Conservation (phyloP, 768 basidiomycete species). For the Flagelloscypha sp. region DNA sequence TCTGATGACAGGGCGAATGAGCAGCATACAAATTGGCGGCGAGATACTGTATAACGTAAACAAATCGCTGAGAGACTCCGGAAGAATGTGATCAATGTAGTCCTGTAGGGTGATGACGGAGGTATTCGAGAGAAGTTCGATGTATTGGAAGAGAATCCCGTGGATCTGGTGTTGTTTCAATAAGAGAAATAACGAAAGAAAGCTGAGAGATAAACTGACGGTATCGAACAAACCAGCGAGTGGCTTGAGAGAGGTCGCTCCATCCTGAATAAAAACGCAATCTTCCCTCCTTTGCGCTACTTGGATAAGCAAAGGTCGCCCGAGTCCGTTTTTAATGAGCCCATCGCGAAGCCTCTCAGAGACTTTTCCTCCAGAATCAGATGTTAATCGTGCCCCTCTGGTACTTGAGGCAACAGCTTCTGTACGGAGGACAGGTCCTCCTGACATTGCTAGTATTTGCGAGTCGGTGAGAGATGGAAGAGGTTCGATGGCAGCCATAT, state of each 20-base stretch:
- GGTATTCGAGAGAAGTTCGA: conserved; percentile 77
- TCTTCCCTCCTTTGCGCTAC: conserved; percentile 87
- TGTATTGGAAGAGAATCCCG: conserved; percentile 84
- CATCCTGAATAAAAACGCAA: conserved; percentile 66
- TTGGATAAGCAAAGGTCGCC: conserved; percentile 85
- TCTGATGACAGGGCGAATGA: conserved; percentile 77
- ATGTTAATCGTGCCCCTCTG: conserved; percentile 68
- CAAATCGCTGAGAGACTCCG: conserved; percentile 66
- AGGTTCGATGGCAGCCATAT: conserved; percentile 92
- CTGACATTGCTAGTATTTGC: conserved; percentile 86
- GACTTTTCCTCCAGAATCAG: conserved; percentile 57
- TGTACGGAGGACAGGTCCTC: conserved; percentile 77
- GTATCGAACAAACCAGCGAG: conserved; percentile 83
- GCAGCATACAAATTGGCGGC: conserved; percentile 88
- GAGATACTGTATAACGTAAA: conserved; percentile 72
- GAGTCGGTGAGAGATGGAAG: conserved; percentile 82
- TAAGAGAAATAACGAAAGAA: conserved; percentile 12
- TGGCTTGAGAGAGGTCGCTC: conserved; percentile 72
- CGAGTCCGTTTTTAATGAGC: conserved; percentile 61
- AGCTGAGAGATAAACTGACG: conserved; percentile 39
- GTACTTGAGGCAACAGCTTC: conserved; percentile 80
- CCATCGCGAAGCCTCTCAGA: conserved; percentile 59
- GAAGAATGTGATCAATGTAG: conserved; percentile 67
- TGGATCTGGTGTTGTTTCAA: conserved; percentile 54
- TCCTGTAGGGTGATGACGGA: conserved; percentile 59